phyloP scores from a whole-genome alignment of 371 early-diverging fungal genomes.

The Circinella minor region DNA sequence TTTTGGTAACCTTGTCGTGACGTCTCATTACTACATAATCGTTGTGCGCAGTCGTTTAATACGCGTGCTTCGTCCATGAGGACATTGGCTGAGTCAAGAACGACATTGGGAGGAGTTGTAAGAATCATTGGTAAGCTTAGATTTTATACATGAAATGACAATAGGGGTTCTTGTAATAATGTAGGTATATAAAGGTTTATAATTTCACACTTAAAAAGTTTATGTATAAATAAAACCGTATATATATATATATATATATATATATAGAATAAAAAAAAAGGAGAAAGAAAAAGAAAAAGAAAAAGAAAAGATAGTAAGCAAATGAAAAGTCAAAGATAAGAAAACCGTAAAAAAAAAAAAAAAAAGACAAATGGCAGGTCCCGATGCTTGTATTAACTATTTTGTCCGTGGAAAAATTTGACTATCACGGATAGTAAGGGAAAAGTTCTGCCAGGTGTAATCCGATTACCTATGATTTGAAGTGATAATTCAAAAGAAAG shows the following conservation, averaged over 20 bases:
- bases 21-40: slow-evolving; percentile 28
- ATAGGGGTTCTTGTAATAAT: too few relatives aligned
- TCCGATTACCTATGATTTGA: not conserved
- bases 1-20: slow-evolving; percentile 42
- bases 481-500: not conserved
- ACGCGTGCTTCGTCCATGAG: slow-evolving; percentile 40
- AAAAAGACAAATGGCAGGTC: not conserved
- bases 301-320: not conserved
- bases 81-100: slow-evolving; percentile 20
- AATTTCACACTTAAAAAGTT: too few relatives aligned
- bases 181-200: too few relatives aligned
- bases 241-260: not conserved
- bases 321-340: not conserved
- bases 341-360: not conserved
- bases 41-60: slow-evolving; percentile 37
- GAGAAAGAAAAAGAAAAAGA: not conserved
- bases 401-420: slow-evolving; percentile 5
- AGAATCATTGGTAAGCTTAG: slow-evolving; percentile 1
- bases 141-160: not conserved
- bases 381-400: too few relatives aligned
- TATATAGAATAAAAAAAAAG: not conserved
- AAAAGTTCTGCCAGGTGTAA: not conserved
- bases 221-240: too few relatives aligned
- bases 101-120: slow-evolving; percentile 1
- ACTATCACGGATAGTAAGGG: not conserved